These are phyloP conservation scores for Waltiozyma sp. DNA, from an alignment of 1,139 yeast species.

Conservation along the genomic window DNA sequence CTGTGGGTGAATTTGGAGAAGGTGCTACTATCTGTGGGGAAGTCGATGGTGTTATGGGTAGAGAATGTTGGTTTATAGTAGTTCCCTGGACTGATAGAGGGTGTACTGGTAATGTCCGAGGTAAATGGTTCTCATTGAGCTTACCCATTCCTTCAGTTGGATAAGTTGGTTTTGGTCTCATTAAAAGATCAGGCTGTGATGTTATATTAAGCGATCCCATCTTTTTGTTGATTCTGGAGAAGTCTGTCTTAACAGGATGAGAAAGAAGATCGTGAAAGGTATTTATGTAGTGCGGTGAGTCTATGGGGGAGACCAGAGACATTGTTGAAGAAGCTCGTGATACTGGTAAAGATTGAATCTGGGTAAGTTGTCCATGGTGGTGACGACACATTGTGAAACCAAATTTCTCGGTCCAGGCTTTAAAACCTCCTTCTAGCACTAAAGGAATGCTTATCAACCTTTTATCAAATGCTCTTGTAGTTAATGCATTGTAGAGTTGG, in stretches of 20 bases:
- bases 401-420: slow-evolving; percentile 31
- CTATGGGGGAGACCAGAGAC: neutral
- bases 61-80: neutral
- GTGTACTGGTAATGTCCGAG: neutral
- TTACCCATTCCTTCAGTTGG: neutral
- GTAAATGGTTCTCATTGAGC: neutral
- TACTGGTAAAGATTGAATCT: neutral
- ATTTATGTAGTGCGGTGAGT: slow-evolving; percentile 7
- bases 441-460: slow-evolving; percentile 38
- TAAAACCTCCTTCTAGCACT: slow-evolving; percentile 43
- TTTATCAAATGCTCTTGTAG: slow-evolving; percentile 27
- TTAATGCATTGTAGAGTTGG: slow-evolving; percentile 25
- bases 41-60: neutral
- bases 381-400: slow-evolving; percentile 17
- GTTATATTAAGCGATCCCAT: neutral
- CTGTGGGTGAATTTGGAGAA: neutral
- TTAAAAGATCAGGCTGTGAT: neutral
- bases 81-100: neutral
- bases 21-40: neutral
- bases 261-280: slow-evolving; percentile 11
- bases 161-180: neutral
- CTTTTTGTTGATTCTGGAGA: slow-evolving; percentile 1
- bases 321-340: neutral
- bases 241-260: slow-evolving; percentile 11
- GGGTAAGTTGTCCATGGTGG: slow-evolving; percentile 11